Base-by-base conservation (phyloP, 2,329 filamentous ascomycete genomes). In the Cladophialophora psammophila region DNA sequence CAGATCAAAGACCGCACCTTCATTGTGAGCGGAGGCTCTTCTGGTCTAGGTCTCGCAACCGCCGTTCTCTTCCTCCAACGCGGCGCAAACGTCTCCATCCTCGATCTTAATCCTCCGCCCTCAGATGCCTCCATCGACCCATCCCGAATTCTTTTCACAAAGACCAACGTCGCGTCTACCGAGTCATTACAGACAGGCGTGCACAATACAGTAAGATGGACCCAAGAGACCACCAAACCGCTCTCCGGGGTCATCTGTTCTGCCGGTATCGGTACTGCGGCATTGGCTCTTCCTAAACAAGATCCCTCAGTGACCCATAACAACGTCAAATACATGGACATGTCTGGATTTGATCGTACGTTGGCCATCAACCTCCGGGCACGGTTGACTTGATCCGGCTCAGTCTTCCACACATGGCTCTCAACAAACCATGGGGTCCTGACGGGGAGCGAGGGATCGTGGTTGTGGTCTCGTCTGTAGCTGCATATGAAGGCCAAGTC, bases 341-440 rank as follows among this genome's bases (percentile, higher is more conserved):
- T 83, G 3, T 80, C 85, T 32, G 85, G 85, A 9, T 89, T 90
- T 71, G 82, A 88, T 68, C 78, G 79, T 8, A 83, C 88, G 13
- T 87, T 90, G 70, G 76, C 80, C 58, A 76, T 74, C 57, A 74
- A 74, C 50, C 57, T 74, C n/a, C 68, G 72, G 73, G 73, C 48
- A 74, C 72, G 7, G 71, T 74, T 13, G 73, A 74, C 31, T 58
- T 74, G 18, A 72, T 74, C 58, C 68, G 73, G 26, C 63, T 72
- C n/a, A 64, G 64, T 15, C 40, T 74, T 31, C 73, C 73, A 18
- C 72, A 73, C 56, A 63, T 74, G 55, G 71, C 70, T 2, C 62
- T 68, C 4, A 69, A 70, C 52, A 59, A 69, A 34, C 65, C 66
- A 6, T 63, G 63, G 60, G 72, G 70, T 32, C 65, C 65, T 1